Conservation (phyloP, 352 stramenopile species). For the Peronospora farinosa region DNA sequence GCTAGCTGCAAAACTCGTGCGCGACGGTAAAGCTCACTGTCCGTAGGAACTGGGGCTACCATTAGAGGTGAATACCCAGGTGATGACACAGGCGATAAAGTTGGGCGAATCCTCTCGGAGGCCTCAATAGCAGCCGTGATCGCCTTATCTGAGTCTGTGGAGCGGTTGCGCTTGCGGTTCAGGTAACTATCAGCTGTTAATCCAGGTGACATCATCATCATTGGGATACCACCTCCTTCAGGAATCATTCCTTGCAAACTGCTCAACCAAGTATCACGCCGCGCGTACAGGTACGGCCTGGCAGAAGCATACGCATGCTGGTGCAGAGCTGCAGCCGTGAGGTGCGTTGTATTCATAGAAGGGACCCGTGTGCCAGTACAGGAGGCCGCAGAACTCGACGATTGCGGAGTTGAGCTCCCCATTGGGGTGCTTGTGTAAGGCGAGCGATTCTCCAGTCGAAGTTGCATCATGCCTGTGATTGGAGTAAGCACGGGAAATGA, state of each 20-base stretch:
- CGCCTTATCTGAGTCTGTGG: conserved; percentile 56
- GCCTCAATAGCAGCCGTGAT: conserved; percentile 46
- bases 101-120: conserved; percentile 46
- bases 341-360: conserved; percentile 15
- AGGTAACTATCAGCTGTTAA: conserved; percentile 36
- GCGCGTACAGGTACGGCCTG: conserved; percentile 31
- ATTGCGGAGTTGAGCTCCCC: conserved; percentile 20
- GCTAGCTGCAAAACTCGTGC: conserved; percentile 52
- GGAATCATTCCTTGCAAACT: conserved; percentile 28
- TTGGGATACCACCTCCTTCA: conserved; percentile 32
- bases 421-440: conserved; percentile 21
- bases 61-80: conserved; percentile 17
- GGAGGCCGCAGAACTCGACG: conserved; percentile 19
- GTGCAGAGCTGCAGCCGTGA: conserved; percentile 36
- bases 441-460: conserved; percentile 47
- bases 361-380: conserved; percentile 15
- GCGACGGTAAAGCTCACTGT: conserved; percentile 47
- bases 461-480: conserved; percentile 71
- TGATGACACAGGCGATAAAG: conserved; percentile 23
- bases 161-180: conserved; percentile 69
- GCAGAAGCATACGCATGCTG: conserved; percentile 48
- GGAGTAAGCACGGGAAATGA: conserved; percentile 45
- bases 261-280: conserved; percentile 36
- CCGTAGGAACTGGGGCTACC: conserved; percentile 27
- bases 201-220: conserved; percentile 31